Conservation (phyloP, 768 basidiomycete genomes). For the Dendrothele bispora region DNA sequence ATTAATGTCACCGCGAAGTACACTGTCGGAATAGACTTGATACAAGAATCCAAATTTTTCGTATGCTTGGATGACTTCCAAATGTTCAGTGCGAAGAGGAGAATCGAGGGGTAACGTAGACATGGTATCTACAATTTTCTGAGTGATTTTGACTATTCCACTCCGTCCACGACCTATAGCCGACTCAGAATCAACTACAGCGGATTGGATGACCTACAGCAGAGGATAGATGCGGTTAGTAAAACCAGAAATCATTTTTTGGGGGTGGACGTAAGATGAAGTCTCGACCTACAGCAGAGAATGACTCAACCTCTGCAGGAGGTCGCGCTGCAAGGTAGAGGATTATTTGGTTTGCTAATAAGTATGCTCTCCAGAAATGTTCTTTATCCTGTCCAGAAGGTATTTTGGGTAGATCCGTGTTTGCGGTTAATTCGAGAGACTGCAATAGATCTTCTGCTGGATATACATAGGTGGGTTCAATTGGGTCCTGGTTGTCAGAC, state of each 20-base stretch:
- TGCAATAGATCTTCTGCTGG: slow-evolving; percentile 1
- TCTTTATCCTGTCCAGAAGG: neutral
- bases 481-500: no score
- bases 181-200: neutral
- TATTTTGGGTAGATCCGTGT: neutral
- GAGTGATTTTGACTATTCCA: neutral
- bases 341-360: slow-evolving; percentile 6
- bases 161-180: neutral
- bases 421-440: neutral
- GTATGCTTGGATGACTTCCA: slow-evolving; percentile 4
- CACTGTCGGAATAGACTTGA: neutral
- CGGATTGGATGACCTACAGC: slow-evolving; percentile 3
- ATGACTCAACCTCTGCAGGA: neutral
- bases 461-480: no score
- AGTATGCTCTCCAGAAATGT: slow-evolving; percentile 2
- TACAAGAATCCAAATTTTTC: neutral
- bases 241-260: neutral
- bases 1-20: neutral
- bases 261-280: neutral
- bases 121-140: slow-evolving; percentile 1
- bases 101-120: neutral
- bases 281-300: neutral
- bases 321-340: slow-evolving; percentile 7
- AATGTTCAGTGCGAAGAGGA: neutral
- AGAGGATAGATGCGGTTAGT: no score